These are phyloP conservation scores for Oldenlandia corymbosa DNA, from an alignment of 257 asterid genomes.

Conservation along the genomic window DNA sequence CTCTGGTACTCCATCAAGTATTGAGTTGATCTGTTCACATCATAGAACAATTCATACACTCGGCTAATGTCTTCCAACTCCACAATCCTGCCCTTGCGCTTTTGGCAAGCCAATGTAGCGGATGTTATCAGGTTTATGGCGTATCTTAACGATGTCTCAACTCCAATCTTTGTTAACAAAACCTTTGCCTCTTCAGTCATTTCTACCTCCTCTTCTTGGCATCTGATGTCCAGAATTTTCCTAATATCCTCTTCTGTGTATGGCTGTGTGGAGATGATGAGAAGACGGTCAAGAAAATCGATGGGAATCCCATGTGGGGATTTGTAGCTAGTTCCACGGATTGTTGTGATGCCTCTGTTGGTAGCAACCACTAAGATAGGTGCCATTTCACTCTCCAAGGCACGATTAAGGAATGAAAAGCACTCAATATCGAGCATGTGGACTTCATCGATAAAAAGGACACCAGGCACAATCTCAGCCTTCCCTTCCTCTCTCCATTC, in stretches of 20 bases:
- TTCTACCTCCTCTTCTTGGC: conserved; percentile 86
- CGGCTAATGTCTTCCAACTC: conserved; percentile 86
- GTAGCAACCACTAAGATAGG: conserved; percentile 94
- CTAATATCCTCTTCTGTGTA: conserved; percentile 74
- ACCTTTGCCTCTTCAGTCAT: conserved; percentile 83
- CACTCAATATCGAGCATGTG: conserved; percentile 99
- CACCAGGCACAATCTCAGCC: conserved; percentile 94
- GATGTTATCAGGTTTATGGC: conserved; percentile 78
- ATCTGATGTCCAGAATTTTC: conserved; percentile 75
- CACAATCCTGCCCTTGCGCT: conserved; percentile 66
- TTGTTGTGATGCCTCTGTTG: conserved; percentile 85
- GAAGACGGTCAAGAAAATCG: conserved; percentile 89
- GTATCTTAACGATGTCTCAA: conserved; percentile 79
- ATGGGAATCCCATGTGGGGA: conserved; percentile 90
- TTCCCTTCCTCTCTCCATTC: conserved; percentile 99
- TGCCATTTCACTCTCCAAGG: conserved; percentile 93
- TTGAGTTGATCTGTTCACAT: conserved; percentile 81
- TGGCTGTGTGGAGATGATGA: conserved; percentile 90
- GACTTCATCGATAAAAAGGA: conserved; percentile 95
- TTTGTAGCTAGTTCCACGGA: conserved; percentile 80
- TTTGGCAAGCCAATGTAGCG: conserved; percentile 73
- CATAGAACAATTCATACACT: conserved; percentile 77
- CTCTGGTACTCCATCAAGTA: conserved; percentile 92
- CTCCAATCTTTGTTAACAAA: conserved; percentile 78
- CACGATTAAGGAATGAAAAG: conserved; percentile 91